phyloP scores from a whole-genome alignment of 2,329 filamentous ascomycete genomes.

The Nigrospora sphaerica region DNA sequence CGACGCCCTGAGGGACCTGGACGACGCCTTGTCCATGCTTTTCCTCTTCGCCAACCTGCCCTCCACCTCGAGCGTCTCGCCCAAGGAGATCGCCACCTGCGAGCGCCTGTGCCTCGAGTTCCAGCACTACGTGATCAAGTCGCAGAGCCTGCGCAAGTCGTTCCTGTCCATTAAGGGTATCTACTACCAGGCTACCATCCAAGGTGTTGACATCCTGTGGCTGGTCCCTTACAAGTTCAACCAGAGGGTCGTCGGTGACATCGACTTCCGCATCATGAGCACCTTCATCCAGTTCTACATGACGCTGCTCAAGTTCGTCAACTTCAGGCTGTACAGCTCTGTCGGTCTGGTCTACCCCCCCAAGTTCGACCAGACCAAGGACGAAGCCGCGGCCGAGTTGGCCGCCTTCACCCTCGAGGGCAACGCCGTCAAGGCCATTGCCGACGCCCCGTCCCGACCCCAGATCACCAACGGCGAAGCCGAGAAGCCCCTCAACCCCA shows the following conservation, averaged over 20 bases:
- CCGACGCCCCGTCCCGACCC: conserved; percentile 36
- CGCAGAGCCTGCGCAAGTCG: conserved; percentile 86
- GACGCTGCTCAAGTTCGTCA: conserved; percentile 89
- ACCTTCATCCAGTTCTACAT: conserved; percentile 99
- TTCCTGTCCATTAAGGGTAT: conserved; percentile 99
- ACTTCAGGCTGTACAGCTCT: conserved; percentile 89
- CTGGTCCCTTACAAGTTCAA: conserved; percentile 97
- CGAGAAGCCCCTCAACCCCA: conserved; percentile 51
- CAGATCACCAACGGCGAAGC: conserved; percentile 42
- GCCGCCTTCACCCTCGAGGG: conserved; percentile 87
- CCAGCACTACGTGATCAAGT: conserved; percentile 93
- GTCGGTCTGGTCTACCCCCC: conserved; percentile 91
- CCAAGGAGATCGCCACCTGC: conserved; percentile 93
- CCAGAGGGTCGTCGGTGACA: conserved; percentile 84
- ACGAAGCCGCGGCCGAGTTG: conserved; percentile 84
- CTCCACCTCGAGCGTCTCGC: conserved; percentile 79
- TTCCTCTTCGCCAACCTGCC: conserved; percentile 97
- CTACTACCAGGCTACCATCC: conserved; percentile 96
- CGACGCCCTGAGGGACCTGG: conserved; percentile 87
- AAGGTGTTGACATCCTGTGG: conserved; percentile 96
- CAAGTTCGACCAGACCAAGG: conserved; percentile 81
- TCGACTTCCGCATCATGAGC: conserved; percentile 98
- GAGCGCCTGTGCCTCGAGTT: conserved; percentile 92
- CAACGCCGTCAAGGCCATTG: conserved; percentile 49
- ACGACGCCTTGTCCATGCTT: conserved; percentile 94